Percentiles rank a stretch among this genome's conserved stretches.
phyloP scores from a whole-genome alignment of 2,329 filamentous ascomycete genomes.

The Penicillium sp. region DNA sequence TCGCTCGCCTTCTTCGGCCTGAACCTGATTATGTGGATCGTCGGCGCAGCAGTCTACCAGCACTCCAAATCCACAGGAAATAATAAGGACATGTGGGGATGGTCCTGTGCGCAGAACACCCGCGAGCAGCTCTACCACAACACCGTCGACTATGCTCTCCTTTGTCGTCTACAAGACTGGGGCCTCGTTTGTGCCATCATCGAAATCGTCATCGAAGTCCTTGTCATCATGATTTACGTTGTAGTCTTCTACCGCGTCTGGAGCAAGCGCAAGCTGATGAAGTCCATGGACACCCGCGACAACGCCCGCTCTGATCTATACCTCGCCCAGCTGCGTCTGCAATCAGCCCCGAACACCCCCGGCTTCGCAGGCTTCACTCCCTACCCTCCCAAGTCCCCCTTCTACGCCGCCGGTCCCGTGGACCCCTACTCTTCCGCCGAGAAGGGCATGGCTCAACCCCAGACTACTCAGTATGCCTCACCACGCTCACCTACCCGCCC shows the following conservation, averaged over 20 bases:
- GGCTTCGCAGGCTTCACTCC: conserved; percentile 62
- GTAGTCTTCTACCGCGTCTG: conserved; percentile 97
- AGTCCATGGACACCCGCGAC: conserved; percentile 95
- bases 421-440: conserved; percentile 52
- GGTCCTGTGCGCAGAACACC: conserved; percentile 91
- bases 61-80: conserved; percentile 68
- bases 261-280: conserved; percentile 90
- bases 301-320: conserved; percentile 92
- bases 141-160: conserved; percentile 81
- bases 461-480: conserved; percentile 53
- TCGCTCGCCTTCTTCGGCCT: conserved; percentile 91
- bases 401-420: conserved; percentile 34
- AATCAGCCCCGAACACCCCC: conserved; percentile 93
- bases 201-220: conserved; percentile 86
- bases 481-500: conserved; percentile 61
- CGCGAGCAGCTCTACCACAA: conserved; percentile 73
- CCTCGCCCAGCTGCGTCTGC: conserved; percentile 76
- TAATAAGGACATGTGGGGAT: conserved; percentile 94
- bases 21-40: conserved; percentile 86
- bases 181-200: conserved; percentile 94
- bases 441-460: conserved; percentile 49
- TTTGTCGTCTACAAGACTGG: conserved; percentile 96
- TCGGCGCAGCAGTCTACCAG: conserved; percentile 82
- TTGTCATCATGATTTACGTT: conserved; percentile 89
- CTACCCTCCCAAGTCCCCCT: conserved; percentile 57